phyloP scores from a whole-genome alignment of 106 monocot species.

The Agapanthus africanus region DNA sequence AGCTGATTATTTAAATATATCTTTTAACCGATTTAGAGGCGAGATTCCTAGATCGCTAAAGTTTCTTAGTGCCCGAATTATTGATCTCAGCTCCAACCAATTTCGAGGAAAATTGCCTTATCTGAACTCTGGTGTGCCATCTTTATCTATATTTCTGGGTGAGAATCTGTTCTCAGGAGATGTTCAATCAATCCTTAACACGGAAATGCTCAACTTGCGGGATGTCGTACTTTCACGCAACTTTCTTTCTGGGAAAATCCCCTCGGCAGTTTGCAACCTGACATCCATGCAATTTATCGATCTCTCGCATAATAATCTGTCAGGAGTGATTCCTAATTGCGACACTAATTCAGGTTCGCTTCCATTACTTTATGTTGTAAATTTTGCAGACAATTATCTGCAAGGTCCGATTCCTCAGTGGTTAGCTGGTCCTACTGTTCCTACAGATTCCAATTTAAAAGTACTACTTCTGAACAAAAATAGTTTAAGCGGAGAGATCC shows the following conservation, averaged over 20 bases:
- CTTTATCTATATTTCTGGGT: not conserved
- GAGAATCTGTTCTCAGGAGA: conserved; percentile 21
- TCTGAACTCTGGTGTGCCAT: conserved; percentile 14
- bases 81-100: conserved; percentile 19
- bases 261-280: conserved; percentile 6
- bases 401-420: conserved; percentile 5
- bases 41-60: conserved; percentile 7
- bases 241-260: conserved; percentile 17
- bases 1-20: conserved; percentile 13
- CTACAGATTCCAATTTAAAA: not conserved
- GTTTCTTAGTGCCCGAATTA: not conserved
- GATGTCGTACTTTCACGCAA: conserved; percentile 6
- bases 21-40: conserved; percentile 23
- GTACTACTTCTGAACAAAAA: not conserved
- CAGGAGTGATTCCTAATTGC: conserved; percentile 10
- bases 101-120: conserved; percentile 10
- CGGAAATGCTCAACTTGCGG: conserved; percentile 17
- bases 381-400: conserved; percentile 1
- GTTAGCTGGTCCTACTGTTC: not conserved
- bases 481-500: not conserved
- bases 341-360: too few species aligned
- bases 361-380: not conserved
- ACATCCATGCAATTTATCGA: conserved; percentile 16
- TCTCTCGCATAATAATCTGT: conserved; percentile 13
- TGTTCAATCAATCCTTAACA: conserved; percentile 2